Conservation (phyloP, 768 basidiomycete species). For the Psilocybe tampanensis region DNA sequence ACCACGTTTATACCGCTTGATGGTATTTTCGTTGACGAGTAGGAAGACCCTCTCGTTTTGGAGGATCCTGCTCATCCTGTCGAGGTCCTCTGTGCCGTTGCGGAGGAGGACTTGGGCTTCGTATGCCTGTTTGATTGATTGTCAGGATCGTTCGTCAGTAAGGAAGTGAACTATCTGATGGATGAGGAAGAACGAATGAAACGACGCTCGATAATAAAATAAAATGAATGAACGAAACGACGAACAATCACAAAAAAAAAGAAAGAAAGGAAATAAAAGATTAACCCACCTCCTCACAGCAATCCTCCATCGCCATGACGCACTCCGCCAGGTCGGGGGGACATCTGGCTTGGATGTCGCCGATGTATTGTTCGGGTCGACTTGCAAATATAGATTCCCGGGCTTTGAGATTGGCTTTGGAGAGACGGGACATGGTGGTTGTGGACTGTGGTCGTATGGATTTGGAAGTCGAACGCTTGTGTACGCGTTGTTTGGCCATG, state of each 20-base stretch:
- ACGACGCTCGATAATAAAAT: too few relatives aligned
- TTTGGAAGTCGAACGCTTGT: background rate
- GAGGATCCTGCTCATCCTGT: conserved; percentile 68
- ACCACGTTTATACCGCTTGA: conserved; percentile 74
- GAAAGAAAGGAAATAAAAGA: background rate
- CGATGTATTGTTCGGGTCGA: conserved; percentile 65
- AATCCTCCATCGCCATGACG: conserved; percentile 77
- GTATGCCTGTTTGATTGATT: conserved; percentile 44
- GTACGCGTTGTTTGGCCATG: background rate
- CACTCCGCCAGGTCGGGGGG: conserved; percentile 76
- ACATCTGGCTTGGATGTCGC: conserved; percentile 65
- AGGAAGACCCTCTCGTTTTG: conserved; percentile 75
- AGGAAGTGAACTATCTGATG: too few relatives aligned
- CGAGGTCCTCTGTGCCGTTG: conserved; percentile 71
- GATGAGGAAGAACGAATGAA: too few relatives aligned
- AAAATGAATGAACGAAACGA: background rate
- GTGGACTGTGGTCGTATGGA: background rate
- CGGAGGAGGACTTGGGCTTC: conserved; percentile 72
- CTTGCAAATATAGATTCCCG: conserved; percentile 74
- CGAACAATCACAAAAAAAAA: too few relatives aligned
- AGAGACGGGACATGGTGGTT: conserved; percentile 47
- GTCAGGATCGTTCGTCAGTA: too few relatives aligned
- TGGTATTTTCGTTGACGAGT: conserved; percentile 70
- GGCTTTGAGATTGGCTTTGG: conserved; percentile 54
- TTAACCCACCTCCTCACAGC: conserved; percentile 69